Conservation (phyloP, 2,329 filamentous ascomycete species). For the Neofusicoccum ribis region DNA sequence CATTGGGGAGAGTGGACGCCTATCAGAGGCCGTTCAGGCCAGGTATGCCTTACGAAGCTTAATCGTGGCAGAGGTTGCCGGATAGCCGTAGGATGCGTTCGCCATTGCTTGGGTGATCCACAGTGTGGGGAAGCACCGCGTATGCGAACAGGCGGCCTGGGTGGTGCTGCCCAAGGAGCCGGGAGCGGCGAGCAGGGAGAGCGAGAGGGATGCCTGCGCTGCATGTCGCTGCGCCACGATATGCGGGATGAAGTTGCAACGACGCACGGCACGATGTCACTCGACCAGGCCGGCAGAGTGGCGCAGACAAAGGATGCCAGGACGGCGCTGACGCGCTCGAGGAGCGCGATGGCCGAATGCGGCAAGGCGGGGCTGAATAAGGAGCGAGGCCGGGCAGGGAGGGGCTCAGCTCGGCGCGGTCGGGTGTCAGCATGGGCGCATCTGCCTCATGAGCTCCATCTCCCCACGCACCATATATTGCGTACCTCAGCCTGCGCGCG, state of each 20-base stretch:
- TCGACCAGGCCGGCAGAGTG: not conserved
- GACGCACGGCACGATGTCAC: not conserved
- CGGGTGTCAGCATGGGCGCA: not conserved
- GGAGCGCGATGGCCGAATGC: not conserved
- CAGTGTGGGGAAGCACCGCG: slow-evolving; percentile 7
- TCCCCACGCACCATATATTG: slow-evolving; percentile 16
- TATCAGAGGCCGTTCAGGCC: not conserved
- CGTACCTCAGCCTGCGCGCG: slow-evolving; percentile 1
- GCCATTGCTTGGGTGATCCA: not conserved
- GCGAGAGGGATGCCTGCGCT: not conserved
- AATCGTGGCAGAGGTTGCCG: not conserved
- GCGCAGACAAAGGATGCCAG: not conserved
- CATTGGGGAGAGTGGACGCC: too few relatives aligned
- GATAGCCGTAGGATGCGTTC: slow-evolving; percentile 1
- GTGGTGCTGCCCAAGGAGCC: not conserved
- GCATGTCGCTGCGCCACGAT: not conserved
- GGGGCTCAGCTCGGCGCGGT: slow-evolving; percentile 8
- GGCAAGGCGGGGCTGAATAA: not conserved
- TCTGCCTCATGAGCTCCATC: not conserved
- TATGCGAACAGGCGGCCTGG: not conserved
- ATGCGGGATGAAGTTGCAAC: not conserved
- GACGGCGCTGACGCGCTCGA: not conserved
- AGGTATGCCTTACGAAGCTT: not conserved
- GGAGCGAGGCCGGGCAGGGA: not conserved
- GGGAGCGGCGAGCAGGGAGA: not conserved